Conservation (phyloP, 2,329 filamentous ascomycete species). For the Sarocladium strictum region DNA sequence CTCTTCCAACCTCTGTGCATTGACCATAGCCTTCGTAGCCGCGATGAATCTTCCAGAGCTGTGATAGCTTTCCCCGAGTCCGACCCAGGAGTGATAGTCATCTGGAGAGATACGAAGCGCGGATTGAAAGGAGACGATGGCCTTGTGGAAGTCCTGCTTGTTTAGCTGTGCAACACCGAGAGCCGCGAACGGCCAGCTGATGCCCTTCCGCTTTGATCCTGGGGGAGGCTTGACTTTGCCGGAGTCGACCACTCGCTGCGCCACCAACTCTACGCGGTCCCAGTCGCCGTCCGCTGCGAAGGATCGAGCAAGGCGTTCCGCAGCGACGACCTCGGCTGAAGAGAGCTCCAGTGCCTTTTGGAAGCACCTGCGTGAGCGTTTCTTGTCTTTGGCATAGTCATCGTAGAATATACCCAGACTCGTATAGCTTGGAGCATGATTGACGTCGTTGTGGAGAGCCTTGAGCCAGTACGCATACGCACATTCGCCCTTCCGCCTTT, state of each 20-base stretch:
- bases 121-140: slow-evolving; percentile 86
- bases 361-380: slow-evolving; percentile 84
- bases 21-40: slow-evolving; percentile 84
- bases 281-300: slow-evolving; percentile 92
- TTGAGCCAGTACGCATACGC: slow-evolving; percentile 80
- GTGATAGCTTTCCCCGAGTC: slow-evolving; percentile 94
- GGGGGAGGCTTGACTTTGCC: slow-evolving; percentile 85
- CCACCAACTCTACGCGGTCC: slow-evolving; percentile 92
- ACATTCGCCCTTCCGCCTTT: slow-evolving; percentile 61
- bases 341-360: slow-evolving; percentile 95
- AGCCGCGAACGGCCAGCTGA: slow-evolving; percentile 94
- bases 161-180: slow-evolving; percentile 92
- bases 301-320: slow-evolving; percentile 75
- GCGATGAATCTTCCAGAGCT: slow-evolving; percentile 90
- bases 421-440: slow-evolving; percentile 85
- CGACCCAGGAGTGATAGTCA: slow-evolving; percentile 95
- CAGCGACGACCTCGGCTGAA: slow-evolving; percentile 75
- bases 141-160: slow-evolving; percentile 82
- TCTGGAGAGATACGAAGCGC: slow-evolving; percentile 76
- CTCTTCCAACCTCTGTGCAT: slow-evolving; percentile 72
- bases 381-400: slow-evolving; percentile 84
- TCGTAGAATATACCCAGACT: slow-evolving; percentile 85
- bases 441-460: slow-evolving; percentile 79
- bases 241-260: slow-evolving; percentile 88
- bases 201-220: slow-evolving; percentile 85